Evolutionary conservation across 164 flowering plant species (phyloP).

Genomic region (Protea cynaroides): DNA sequence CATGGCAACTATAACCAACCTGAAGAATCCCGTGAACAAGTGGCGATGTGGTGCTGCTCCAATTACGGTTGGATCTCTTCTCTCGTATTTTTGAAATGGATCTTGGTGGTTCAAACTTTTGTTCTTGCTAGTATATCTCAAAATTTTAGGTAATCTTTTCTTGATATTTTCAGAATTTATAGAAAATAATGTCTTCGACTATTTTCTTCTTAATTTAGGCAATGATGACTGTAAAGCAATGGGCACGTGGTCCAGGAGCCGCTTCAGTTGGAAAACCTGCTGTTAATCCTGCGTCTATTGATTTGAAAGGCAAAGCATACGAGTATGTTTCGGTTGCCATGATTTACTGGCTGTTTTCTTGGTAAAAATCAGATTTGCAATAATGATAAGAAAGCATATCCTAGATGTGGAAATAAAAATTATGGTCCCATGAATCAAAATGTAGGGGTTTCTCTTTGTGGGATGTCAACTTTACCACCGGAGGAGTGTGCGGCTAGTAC

Average conservation of each 20-base stretch:
- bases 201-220: constrained; percentile 33
- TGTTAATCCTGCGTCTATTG: constrained; percentile 83
- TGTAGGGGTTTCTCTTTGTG: background rate
- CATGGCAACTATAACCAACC: constrained; percentile 90
- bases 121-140: background rate
- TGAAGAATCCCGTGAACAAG: constrained; percentile 87
- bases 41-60: constrained; percentile 99
- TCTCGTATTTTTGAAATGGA: no score
- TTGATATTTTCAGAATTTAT: background rate
- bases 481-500: no score
- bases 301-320: constrained; percentile 90
- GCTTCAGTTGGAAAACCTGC: constrained; percentile 79
- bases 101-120: no score
- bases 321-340: constrained; percentile 48
- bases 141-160: background rate
- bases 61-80: constrained; percentile 48
- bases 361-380: no score
- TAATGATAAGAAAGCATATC: no score
- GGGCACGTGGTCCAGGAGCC: constrained; percentile 63
- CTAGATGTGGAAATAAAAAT: no score
- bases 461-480: background rate
- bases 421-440: no score
- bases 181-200: background rate
- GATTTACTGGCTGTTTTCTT: background rate
- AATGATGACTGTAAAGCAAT: constrained; percentile 95